Evolutionary conservation across 2,329 filamentous ascomycete genomes (phyloP).

Genomic region (Eurotiales sp.): DNA sequence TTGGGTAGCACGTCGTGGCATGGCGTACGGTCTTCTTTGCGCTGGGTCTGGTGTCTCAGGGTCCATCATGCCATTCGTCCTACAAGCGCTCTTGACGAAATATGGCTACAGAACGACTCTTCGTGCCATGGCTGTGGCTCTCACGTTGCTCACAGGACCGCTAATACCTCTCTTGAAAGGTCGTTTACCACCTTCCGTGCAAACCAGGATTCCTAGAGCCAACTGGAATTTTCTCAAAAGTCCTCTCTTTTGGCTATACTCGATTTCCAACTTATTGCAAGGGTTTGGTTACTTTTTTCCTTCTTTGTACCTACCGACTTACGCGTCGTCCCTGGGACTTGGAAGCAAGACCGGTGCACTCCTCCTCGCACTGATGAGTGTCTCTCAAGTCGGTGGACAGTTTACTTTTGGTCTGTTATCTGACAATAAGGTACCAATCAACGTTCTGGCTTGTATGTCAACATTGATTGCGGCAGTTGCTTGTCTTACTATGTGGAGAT

Average conservation of each 20-base stretch:
- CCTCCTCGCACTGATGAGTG: too few species aligned
- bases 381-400: too few species aligned
- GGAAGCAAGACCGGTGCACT: too few species aligned
- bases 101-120: constrained; percentile 23
- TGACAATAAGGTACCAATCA: too few species aligned
- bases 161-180: too few species aligned
- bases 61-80: constrained; percentile 27
- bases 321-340: constrained; percentile 18
- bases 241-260: neutral
- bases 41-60: constrained; percentile 26
- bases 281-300: constrained; percentile 34
- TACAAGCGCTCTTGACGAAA: constrained; percentile 26
- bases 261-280: constrained; percentile 29
- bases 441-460: too few species aligned
- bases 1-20: constrained; percentile 49
- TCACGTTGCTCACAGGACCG: neutral
- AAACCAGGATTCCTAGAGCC: too few species aligned
- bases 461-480: too few species aligned
- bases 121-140: neutral
- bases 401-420: too few species aligned
- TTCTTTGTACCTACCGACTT: constrained; percentile 31
- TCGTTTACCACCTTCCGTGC: neutral
- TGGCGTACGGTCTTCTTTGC: constrained; percentile 53
- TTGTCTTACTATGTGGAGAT: too few species aligned
- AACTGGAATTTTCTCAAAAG: neutral